Base-by-base conservation (phyloP, 441 rosid species). In the Iberis amara region DNA sequence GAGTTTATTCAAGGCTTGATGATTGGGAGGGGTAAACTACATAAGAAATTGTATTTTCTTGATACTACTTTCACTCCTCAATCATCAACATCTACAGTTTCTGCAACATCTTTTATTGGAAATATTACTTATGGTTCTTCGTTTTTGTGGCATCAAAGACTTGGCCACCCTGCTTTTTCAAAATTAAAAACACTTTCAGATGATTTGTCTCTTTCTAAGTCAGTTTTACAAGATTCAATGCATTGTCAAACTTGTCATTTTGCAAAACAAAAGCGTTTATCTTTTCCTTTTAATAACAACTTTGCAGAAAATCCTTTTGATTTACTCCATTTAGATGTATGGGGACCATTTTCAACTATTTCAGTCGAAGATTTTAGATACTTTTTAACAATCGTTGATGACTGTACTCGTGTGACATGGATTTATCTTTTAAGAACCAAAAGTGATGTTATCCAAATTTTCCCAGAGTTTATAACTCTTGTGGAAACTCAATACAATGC, bases 221-320 rank as follows among this genome's bases (percentile, higher is more conserved):
- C 0, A 0, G 35, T n/a, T 4, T 8, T 35, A 1, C 7, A 35
- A 0, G 31, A 6, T 0, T 35, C 23, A 1, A 3, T 6, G 0
- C 15, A 50, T 35, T 50, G 55, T 24, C n/a, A 35, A 2, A 35
- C 41, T 0, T 50, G 31, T 4, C 42, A 50, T 21, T n/a, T 50
- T 4, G 39, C 38, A 1, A 46, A 48, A n/a, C 54, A 32, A 4
- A 48, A 14, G 10, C 1, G 15, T 0, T 4, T 48, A 3, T 4
- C 6, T 0, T 50, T 50, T 35, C 31, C 15, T 0, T 33, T 7
- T 49, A 0, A 10, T 0, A 33, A 35, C 1, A 10, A 50, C 14
- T 0, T 6, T 0, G 6, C 10, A 0, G 0, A 6, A 0, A 33
- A 21, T 0, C 6, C 15, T n/a, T 50, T 33, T 48, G 39, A 32